Percentiles rank a stretch among this genome's conserved stretches.
phyloP scores from a whole-genome alignment of 257 asterid genomes.

The Mitragyna speciosa region DNA sequence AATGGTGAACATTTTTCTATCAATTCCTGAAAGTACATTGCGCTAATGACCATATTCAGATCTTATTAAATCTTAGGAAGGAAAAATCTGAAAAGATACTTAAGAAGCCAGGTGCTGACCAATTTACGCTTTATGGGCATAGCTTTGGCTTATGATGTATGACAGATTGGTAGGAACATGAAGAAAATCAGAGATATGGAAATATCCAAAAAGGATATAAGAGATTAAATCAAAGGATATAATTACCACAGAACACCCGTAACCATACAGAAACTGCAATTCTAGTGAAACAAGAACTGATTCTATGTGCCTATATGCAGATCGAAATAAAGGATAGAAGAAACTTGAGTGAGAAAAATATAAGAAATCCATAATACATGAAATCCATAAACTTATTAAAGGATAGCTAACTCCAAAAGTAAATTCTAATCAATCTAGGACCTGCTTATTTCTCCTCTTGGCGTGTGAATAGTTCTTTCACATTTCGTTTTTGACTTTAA shows the following conservation, averaged over 20 bases:
- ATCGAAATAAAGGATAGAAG: not conserved
- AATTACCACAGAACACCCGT: too few species aligned
- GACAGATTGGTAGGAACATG: not conserved
- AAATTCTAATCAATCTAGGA: not conserved
- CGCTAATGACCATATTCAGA: not conserved
- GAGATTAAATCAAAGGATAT: not conserved
- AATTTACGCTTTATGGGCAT: not conserved
- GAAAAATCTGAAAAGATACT: too few species aligned
- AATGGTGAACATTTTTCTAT: not conserved
- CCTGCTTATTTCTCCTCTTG: not conserved
- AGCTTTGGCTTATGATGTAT: not conserved
- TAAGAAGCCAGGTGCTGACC: not conserved
- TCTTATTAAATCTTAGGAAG: not conserved
- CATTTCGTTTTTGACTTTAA: not conserved
- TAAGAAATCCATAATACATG: not conserved
- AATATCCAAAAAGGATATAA: not conserved
- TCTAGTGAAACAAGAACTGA: too few species aligned
- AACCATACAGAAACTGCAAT: too few species aligned
- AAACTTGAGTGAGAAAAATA: not conserved
- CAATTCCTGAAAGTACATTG: not conserved
- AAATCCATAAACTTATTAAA: too few species aligned
- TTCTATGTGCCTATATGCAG: not conserved
- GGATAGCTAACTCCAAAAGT: too few species aligned
- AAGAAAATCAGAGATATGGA: not conserved
- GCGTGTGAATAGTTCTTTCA: not conserved